These are phyloP conservation scores for Cryptococcus hybrid DNA, from an alignment of 1,284 basidiomycete genomes.

Conservation along the genomic window DNA sequence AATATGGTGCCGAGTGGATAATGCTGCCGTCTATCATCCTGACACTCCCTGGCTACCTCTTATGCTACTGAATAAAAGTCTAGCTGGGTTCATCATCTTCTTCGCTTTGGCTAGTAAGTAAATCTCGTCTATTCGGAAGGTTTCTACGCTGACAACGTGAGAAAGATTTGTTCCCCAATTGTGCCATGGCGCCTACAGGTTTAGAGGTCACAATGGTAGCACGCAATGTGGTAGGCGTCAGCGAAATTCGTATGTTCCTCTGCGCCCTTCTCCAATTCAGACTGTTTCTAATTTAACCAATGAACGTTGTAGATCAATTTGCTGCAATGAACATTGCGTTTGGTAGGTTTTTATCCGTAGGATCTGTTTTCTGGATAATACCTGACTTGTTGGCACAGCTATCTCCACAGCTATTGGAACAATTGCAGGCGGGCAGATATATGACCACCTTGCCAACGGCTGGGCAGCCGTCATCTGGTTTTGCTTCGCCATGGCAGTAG, in stretches of 20 bases:
- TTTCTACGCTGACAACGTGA: not conserved
- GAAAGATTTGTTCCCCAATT: conserved; percentile 19
- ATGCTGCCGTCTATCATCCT: conserved; percentile 57
- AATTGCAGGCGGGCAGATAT: conserved; percentile 42
- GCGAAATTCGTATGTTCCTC: conserved; percentile 34
- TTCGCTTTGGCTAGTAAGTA: conserved; percentile 19
- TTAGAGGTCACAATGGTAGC: conserved; percentile 30
- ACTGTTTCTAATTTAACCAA: too few relatives aligned
- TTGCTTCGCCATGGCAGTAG: conserved; percentile 10
- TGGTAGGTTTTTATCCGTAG: conserved; percentile 13
- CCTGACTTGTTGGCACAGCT: conserved; percentile 13
- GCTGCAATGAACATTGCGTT: conserved; percentile 46
- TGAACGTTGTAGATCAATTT: conserved; percentile 10
- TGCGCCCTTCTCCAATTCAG: not conserved
- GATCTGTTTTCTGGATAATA: not conserved
- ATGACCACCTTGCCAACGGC: conserved; percentile 34
- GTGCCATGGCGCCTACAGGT: conserved; percentile 23
- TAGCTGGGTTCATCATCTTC: conserved; percentile 60
- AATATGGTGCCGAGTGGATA: conserved; percentile 61
- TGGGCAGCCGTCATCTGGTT: conserved; percentile 41
- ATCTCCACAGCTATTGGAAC: conserved; percentile 36
- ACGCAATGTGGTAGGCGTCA: conserved; percentile 30
- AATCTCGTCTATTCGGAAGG: not conserved
- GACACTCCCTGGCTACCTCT: conserved; percentile 66
- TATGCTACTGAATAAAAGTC: conserved; percentile 56